phyloP scores from a whole-genome alignment of 768 basidiomycete species.

The Crassisporium funariophilum region DNA sequence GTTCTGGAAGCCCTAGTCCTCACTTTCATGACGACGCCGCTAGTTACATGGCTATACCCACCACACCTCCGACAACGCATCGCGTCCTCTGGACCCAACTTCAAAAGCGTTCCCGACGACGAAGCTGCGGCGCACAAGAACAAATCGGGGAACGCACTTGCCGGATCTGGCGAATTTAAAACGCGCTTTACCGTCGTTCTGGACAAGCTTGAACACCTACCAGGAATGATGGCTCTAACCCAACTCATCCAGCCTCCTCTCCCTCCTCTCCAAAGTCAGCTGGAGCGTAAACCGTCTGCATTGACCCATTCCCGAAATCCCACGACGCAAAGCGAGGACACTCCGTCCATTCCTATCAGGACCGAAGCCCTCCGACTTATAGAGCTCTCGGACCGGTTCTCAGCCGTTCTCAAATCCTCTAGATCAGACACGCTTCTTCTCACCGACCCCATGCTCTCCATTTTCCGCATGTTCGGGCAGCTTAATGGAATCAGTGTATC shows the following conservation, averaged over 20 bases:
- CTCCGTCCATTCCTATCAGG: conserved; percentile 32
- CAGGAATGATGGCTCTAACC: conserved; percentile 86
- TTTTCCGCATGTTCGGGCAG: conserved; percentile 77
- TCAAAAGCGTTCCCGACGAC: conserved; percentile 45
- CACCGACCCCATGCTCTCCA: conserved; percentile 70
- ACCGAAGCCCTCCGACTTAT: conserved; percentile 84
- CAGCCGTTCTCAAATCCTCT: conserved; percentile 85
- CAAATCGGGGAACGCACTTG: conserved; percentile 7
- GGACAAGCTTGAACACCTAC: conserved; percentile 87
- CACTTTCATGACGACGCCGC: conserved; percentile 86
- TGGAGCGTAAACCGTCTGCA: conserved; percentile 4
- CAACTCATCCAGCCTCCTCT: conserved; percentile 67
- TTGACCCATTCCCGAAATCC: conserved; percentile 2
- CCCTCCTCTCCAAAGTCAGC: conserved; percentile 6
- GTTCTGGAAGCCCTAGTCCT: conserved; percentile 82
- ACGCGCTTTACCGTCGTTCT: conserved; percentile 82
- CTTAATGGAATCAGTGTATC: conserved; percentile 67
- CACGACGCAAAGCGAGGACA: conserved; percentile 8
- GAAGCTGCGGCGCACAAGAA: conserved; percentile 28
- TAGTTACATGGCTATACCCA: conserved; percentile 69
- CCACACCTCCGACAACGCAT: conserved; percentile 56
- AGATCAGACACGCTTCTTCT: conserved; percentile 66
- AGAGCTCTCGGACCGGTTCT: conserved; percentile 84
- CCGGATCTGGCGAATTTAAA: conserved; percentile 36
- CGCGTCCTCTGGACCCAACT: conserved; percentile 46